Base-by-base conservation (phyloP, 495 filamentous ascomycete species). In the Aspergillus funiculosus region DNA sequence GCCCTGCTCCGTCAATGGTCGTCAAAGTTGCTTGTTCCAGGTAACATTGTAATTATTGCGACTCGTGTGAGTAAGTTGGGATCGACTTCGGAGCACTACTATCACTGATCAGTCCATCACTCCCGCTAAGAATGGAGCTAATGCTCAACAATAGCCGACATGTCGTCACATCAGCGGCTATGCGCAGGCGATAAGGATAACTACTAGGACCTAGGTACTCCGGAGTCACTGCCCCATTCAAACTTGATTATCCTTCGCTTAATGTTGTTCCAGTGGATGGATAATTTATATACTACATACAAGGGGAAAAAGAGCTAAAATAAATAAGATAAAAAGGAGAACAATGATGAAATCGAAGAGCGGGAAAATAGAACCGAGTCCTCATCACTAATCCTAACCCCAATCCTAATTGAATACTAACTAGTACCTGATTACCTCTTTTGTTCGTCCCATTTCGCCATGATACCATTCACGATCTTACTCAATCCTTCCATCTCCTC, bases 401-500 rank as follows among this genome's bases (percentile, higher is more conserved):
- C 8, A 30, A 30, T 3, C 28, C 28, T 30, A n/a, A n/a, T 30
- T 11, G 3, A 9, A 30, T 13, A 9, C 28, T 30, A 2, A 11
- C 28, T 9, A 4, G 9, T 46, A n/a, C 43, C 55, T 46, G 13
- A 52, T 36, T 31, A 50, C 36, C 29, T 27, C 26, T 43, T 32
- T 27, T 13, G 29, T 40, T 47, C 43, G 45, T 56, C 58, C 72
- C 51, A 87, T 61, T 48, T 76, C 74, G 67, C 60, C 55, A 85
- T 67, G 9, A 91, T 71, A 35, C 83, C 71, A 38, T 85, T 77
- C 39, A 89, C 80, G 42, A 89, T 78, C 53, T 74, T 74, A 47
- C 71, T 77, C 42, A 96, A 76, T 2, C 83, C 89, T 56, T 92
- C 89, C 85, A 95, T 87, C 66, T 96, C 91, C 69, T 97, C 91